Evolutionary conservation across 164 flowering plant genomes (phyloP).

Genomic region (Magnolia changhungtana): DNA sequence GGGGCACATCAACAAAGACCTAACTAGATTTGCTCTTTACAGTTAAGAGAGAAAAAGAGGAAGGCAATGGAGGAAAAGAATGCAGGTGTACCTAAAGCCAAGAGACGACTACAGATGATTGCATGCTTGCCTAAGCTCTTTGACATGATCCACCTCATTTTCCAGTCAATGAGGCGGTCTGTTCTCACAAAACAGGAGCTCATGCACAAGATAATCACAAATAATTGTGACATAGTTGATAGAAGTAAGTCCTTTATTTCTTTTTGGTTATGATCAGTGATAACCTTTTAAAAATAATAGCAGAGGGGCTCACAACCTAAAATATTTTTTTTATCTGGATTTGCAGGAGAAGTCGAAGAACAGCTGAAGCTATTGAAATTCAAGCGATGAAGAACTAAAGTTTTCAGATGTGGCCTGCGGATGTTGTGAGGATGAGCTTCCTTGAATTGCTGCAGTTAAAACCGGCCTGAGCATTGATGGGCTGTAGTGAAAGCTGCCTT

Average conservation of each 20-base stretch:
- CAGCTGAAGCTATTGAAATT: conserved; percentile 36
- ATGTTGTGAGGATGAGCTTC: too few species aligned
- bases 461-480: too few species aligned
- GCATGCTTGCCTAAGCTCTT: conserved; percentile 68
- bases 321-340: background rate
- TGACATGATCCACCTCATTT: conserved; percentile 56
- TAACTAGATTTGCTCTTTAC: conserved; percentile 15
- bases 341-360: conserved; percentile 71
- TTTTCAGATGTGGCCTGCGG: too few species aligned
- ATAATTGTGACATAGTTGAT: conserved; percentile 48
- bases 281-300: background rate
- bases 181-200: conserved; percentile 80
- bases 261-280: too few species aligned
- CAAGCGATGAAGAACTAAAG: too few species aligned
- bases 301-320: background rate
- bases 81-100: conserved; percentile 69
- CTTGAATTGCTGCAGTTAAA: too few species aligned
- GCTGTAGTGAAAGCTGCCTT: too few species aligned
- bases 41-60: conserved; percentile 69
- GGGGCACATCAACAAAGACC: background rate
- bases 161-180: conserved; percentile 52
- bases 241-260: conserved; percentile 43
- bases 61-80: conserved; percentile 51
- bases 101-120: conserved; percentile 52
- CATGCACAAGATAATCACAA: conserved; percentile 46